Evolutionary conservation across 2,329 filamentous ascomycete genomes (phyloP), one percentile per base, ranked within the genome.

Genomic region (Beauveria medogensis): DNA sequence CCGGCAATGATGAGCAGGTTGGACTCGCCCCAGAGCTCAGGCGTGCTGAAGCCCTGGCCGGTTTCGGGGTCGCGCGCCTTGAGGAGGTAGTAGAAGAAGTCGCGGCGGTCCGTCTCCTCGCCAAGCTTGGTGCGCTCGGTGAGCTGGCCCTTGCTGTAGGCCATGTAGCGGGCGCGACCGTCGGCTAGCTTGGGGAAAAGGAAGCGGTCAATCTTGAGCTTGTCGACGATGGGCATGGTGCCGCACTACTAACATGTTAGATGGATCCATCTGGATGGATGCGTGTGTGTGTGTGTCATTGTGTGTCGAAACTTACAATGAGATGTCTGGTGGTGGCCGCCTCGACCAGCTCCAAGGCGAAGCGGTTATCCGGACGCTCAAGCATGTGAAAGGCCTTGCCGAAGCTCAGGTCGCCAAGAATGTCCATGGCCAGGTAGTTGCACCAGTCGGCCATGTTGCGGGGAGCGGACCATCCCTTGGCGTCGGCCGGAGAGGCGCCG

Each of bases 21-120:
- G 9, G 86, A 87, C 70, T 90, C 87, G 55, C 81, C 84, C 85
- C 86, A 88, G 26, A 90, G 81, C 68, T 90, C 87, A 0, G 82
- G 80, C 2, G 79, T 86, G 46, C 78, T 81, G 68, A 90, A 87
- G 1, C 85, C 85, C 61, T 82, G 78, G 57, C 87, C 87, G 0
- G 87, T 89, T 69, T 90, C 86, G 14, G 87, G 86, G 65, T 91
- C 88, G 44, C 82, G 82, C 8, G 88, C 87, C 68, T 86, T 86
- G 63, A 91, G 80, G 12, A 91, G 80, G 71, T 90, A 86, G 73
- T 89, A 86, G 75, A 91, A 90, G 76, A 91, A 90, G 69, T 91
- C 88, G 61, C 86, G 84, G 40, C 87, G 86, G 67, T 84, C 85
- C 53, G 81, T 85, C 65, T 82, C 84, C 65, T 85, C 84, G 30